Evolutionary conservation across 805 yeast genomes (phyloP).

Genomic region (Hanseniaspora thailandica): DNA sequence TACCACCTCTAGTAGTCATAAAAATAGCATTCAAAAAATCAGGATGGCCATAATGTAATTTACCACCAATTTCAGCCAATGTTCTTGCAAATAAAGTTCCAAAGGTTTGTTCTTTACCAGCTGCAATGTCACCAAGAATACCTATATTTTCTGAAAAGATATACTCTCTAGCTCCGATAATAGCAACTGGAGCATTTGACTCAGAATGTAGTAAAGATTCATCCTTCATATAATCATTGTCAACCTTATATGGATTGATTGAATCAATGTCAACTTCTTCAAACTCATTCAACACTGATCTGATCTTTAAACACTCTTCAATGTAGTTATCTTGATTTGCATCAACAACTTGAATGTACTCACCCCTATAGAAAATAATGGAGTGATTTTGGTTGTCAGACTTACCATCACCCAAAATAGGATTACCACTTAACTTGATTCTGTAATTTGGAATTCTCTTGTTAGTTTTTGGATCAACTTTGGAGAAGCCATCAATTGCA

Average conservation of each 20-base stretch:
- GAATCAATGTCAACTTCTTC: slow-evolving; percentile 57
- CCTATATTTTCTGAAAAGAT: slow-evolving; percentile 90
- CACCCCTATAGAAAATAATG: slow-evolving; percentile 79
- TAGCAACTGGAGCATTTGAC: slow-evolving; percentile 56
- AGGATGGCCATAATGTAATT: slow-evolving; percentile 92
- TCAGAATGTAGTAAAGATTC: neutral
- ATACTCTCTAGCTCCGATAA: slow-evolving; percentile 89
- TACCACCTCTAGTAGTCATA: slow-evolving; percentile 93
- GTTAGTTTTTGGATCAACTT: slow-evolving; percentile 38
- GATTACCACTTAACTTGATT: slow-evolving; percentile 79
- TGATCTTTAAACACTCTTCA: slow-evolving; percentile 85
- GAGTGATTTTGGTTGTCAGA: slow-evolving; percentile 91
- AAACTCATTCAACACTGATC: slow-evolving; percentile 80
- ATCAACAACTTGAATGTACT: slow-evolving; percentile 86
- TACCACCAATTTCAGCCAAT: slow-evolving; percentile 85
- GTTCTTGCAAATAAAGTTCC: slow-evolving; percentile 93
- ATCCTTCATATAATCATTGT: slow-evolving; percentile 33
- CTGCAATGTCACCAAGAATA: slow-evolving; percentile 88
- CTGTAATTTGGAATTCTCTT: slow-evolving; percentile 51
- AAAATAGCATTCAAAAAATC: slow-evolving; percentile 82
- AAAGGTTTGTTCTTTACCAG: slow-evolving; percentile 94
- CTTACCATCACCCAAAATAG: slow-evolving; percentile 92
- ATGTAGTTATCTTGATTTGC: slow-evolving; percentile 93
- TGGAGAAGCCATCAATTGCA: slow-evolving; percentile 50
- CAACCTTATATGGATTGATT: slow-evolving; percentile 50